A percentile compares a stretch with the other conserved stretches of the same genome.
phyloP scores from a whole-genome alignment of 169 alveolate genomes.

The Plasmodium gonderi region DNA sequence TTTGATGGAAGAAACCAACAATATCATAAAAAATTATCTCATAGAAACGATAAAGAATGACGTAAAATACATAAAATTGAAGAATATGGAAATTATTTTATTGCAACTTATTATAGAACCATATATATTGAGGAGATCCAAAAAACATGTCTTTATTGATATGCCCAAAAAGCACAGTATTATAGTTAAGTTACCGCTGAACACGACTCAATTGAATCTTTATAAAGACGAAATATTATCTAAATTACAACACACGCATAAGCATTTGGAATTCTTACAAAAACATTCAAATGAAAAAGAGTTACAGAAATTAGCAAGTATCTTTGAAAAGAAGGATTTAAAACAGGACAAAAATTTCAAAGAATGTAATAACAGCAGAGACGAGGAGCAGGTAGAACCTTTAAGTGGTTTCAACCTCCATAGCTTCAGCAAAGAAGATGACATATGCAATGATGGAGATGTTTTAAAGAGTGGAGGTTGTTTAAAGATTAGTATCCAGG shows the following conservation, averaged over 20 bases:
- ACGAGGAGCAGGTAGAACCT: no score
- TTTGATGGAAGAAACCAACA: background rate
- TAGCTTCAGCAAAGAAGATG: no score
- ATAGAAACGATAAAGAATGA: constrained; percentile 43
- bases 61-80: constrained; percentile 27
- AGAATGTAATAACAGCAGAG: background rate
- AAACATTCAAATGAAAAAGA: constrained; percentile 45
- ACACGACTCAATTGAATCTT: constrained; percentile 75
- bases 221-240: constrained; percentile 77
- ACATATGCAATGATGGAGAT: background rate
- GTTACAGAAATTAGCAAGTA: background rate
- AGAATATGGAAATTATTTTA: constrained; percentile 55
- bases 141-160: constrained; percentile 88
- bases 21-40: constrained; percentile 35
- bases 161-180: constrained; percentile 87
- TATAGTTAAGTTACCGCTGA: constrained; percentile 77
- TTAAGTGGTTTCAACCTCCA: no score
- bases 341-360: background rate
- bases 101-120: constrained; percentile 90
- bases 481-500: background rate
- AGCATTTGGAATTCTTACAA: constrained; percentile 49
- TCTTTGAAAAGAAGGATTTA: constrained; percentile 15
- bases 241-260: constrained; percentile 58
- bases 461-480: background rate
- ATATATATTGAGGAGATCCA: constrained; percentile 89